phyloP scores from a whole-genome alignment of 495 filamentous ascomycete species.

The Xylaria nigripes region DNA sequence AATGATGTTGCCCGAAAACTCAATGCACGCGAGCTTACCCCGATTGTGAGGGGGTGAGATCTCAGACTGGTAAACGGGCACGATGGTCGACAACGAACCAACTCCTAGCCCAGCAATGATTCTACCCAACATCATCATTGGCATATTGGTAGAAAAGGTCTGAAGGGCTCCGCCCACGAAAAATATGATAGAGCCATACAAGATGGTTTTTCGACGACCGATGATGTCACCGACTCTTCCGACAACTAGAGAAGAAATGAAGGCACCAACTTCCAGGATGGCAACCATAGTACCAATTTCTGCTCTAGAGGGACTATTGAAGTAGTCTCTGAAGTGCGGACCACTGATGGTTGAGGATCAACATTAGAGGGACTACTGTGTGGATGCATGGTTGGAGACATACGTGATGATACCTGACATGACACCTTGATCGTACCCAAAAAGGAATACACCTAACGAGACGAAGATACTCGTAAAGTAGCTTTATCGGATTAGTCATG shows the following conservation, averaged over 20 bases:
- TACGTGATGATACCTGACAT: constrained; percentile 99
- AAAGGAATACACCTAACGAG: constrained; percentile 92
- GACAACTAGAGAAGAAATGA: constrained; percentile 83
- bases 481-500: constrained; percentile 43
- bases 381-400: constrained; percentile 25
- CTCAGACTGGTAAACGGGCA: constrained; percentile 96
- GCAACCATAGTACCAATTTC: constrained; percentile 94
- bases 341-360: constrained; percentile 47
- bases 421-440: constrained; percentile 98
- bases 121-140: constrained; percentile 87
- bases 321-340: constrained; percentile 80
- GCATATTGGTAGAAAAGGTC: constrained; percentile 68
- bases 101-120: constrained; percentile 91
- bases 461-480: constrained; percentile 99
- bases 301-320: constrained; percentile 73
- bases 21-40: constrained; percentile 92
- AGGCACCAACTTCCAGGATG: constrained; percentile 87
- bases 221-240: constrained; percentile 87
- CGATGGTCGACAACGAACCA: constrained; percentile 90
- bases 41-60: constrained; percentile 95
- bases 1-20: constrained; percentile 93
- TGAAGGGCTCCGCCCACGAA: constrained; percentile 84
- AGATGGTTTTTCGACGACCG: constrained; percentile 80
- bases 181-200: constrained; percentile 90
- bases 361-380: constrained; percentile 7